Evolutionary conservation across 2,329 filamentous ascomycete genomes (phyloP).

Genomic region (Venturia effusa): DNA sequence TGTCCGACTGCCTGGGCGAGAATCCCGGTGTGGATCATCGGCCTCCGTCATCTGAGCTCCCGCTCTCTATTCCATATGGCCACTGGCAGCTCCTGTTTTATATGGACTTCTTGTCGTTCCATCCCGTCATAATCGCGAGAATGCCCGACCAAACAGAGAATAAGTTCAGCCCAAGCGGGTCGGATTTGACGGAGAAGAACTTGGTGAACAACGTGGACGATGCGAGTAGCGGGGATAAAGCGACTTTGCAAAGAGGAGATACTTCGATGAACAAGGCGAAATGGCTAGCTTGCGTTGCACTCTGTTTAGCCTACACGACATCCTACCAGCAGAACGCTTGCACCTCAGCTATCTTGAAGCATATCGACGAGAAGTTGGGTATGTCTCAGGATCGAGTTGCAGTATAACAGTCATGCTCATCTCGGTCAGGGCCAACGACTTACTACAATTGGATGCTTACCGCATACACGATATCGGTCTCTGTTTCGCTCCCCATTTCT

Average conservation of each 20-base stretch:
- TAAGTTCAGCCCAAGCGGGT: neutral
- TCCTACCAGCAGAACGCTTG: slow-evolving; percentile 7
- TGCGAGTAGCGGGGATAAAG: neutral
- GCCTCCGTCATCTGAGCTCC: no score
- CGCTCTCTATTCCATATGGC: no score
- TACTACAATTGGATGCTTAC: slow-evolving; percentile 13
- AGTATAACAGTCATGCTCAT: neutral
- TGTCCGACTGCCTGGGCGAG: no score
- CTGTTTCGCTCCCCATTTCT: slow-evolving; percentile 6
- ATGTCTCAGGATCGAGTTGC: neutral
- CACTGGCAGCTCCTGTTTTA: neutral
- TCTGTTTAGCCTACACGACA: slow-evolving; percentile 9
- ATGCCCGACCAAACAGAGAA: neutral
- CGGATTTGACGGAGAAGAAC: neutral
- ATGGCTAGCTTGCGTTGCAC: slow-evolving; percentile 9
- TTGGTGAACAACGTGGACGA: neutral
- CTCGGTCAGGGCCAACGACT: slow-evolving; percentile 11
- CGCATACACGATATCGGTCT: neutral
- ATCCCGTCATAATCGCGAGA: neutral
- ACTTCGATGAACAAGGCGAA: slow-evolving; percentile 8
- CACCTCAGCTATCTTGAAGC: slow-evolving; percentile 9
- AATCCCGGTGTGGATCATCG: no score
- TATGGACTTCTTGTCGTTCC: neutral
- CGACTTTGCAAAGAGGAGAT: neutral
- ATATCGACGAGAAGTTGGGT: slow-evolving; percentile 9